Evolutionary conservation across 164 flowering plant genomes (phyloP).

Genomic region (Aristolochia fimbriata): DNA sequence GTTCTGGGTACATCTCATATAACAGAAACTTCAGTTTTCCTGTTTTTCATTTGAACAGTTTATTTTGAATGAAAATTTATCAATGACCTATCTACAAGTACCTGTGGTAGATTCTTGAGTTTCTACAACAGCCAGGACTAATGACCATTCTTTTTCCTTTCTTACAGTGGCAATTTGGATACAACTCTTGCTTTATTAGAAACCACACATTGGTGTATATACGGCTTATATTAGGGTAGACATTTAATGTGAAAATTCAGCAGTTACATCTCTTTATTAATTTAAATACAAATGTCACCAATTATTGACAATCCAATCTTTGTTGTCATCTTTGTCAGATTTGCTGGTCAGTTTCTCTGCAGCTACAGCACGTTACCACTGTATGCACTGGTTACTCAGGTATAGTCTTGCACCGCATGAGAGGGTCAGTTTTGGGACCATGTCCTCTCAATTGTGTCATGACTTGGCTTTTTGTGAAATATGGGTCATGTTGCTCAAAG

Average conservation of each 20-base stretch:
- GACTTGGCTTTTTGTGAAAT: too few relatives aligned
- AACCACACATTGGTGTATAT: constrained; percentile 71
- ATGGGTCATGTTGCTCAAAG: too few relatives aligned
- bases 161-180: constrained; percentile 96
- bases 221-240: constrained; percentile 78
- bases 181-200: constrained; percentile 79
- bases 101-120: background rate
- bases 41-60: background rate
- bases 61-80: background rate
- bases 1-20: constrained; percentile 76
- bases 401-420: constrained; percentile 11
- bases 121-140: background rate
- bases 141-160: background rate
- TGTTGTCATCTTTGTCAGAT: constrained; percentile 22
- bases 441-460: too few relatives aligned
- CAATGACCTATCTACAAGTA: too few relatives aligned
- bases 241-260: background rate
- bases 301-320: background rate
- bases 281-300: background rate
- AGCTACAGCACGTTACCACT: constrained; percentile 97
- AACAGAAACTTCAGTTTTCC: background rate
- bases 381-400: constrained; percentile 98
- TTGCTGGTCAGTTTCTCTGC: constrained; percentile 79
- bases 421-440: too few relatives aligned
- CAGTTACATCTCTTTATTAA: background rate